Evolutionary conservation across 306 rosid species (phyloP).

Genomic region (Ammopiptanthus mongolicus): DNA sequence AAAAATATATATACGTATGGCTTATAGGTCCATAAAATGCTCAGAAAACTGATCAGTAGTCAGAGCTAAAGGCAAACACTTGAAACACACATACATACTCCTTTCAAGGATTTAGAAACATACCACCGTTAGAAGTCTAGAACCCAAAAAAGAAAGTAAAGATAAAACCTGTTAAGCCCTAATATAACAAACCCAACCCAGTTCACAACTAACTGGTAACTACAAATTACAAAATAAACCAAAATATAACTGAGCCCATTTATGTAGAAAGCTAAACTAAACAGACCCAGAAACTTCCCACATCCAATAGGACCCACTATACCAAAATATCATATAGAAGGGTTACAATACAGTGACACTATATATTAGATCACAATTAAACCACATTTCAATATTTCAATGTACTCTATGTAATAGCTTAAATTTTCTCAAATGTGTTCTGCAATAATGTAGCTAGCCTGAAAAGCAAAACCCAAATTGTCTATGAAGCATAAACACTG

Average conservation of each 20-base stretch:
- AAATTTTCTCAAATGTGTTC: not conserved
- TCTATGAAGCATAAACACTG: too few species aligned
- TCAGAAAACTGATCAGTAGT: not conserved
- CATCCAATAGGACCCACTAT: not conserved
- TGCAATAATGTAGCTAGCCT: not conserved
- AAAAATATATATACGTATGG: not conserved
- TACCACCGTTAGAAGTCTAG: not conserved
- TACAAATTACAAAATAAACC: not conserved
- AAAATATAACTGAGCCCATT: not conserved
- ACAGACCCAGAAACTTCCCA: not conserved
- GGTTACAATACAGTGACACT: not conserved
- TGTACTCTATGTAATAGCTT: not conserved
- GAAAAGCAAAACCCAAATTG: not conserved
- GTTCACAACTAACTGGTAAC: not conserved
- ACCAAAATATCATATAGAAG: not conserved
- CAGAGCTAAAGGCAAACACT: not conserved
- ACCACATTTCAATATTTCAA: not conserved
- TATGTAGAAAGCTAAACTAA: not conserved
- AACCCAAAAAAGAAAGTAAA: not conserved
- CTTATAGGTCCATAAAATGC: not conserved
- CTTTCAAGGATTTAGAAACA: not conserved
- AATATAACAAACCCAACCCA: not conserved
- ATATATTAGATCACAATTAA: not conserved
- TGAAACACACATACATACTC: not conserved
- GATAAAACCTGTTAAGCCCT: not conserved